Percentiles rank a stretch among this genome's conserved stretches.
Evolutionary conservation across 1,139 yeast species (phyloP).

Genomic region (Lodderomyces margitis): DNA sequence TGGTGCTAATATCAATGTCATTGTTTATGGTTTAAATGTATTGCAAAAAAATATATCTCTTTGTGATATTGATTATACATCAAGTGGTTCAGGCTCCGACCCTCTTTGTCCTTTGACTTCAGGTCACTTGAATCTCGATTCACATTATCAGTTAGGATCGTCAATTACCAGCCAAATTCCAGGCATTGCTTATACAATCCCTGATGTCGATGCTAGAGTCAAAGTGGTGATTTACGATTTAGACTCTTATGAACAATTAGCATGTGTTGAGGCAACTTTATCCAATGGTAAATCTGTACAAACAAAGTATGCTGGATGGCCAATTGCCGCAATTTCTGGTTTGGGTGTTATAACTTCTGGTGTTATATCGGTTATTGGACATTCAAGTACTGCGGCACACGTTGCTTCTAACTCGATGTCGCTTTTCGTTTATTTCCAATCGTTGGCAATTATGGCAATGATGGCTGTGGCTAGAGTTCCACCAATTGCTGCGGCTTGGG

Average conservation of each 20-base stretch:
- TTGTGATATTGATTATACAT: slow-evolving; percentile 54
- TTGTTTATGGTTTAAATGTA: slow-evolving; percentile 82
- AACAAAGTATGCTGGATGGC: slow-evolving; percentile 95
- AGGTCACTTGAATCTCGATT: slow-evolving; percentile 77
- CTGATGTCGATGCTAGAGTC: slow-evolving; percentile 92
- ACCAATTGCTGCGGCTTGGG: slow-evolving; percentile 98
- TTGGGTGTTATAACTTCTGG: slow-evolving; percentile 86
- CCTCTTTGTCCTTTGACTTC: slow-evolving; percentile 72
- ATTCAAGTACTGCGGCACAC: slow-evolving; percentile 92
- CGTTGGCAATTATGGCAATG: slow-evolving; percentile 90
- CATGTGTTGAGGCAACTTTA: slow-evolving; percentile 89
- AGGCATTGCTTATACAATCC: slow-evolving; percentile 80
- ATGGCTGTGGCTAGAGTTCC: slow-evolving; percentile 93
- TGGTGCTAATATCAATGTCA: slow-evolving; percentile 61
- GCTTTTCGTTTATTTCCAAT: slow-evolving; percentile 88
- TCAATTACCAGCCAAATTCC: slow-evolving; percentile 61
- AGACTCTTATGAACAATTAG: slow-evolving; percentile 49
- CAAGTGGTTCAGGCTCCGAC: slow-evolving; percentile 27
- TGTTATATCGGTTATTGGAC: slow-evolving; percentile 81
- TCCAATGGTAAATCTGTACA: slow-evolving; percentile 93
- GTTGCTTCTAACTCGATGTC: slow-evolving; percentile 95
- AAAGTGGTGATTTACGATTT: slow-evolving; percentile 55
- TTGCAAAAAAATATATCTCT: slow-evolving; percentile 56
- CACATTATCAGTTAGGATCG: slow-evolving; percentile 45
- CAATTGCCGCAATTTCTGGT: slow-evolving; percentile 89